These are phyloP conservation scores for Starmerella lactis-condensi DNA, from an alignment of 805 yeast species.

Conservation along the genomic window DNA sequence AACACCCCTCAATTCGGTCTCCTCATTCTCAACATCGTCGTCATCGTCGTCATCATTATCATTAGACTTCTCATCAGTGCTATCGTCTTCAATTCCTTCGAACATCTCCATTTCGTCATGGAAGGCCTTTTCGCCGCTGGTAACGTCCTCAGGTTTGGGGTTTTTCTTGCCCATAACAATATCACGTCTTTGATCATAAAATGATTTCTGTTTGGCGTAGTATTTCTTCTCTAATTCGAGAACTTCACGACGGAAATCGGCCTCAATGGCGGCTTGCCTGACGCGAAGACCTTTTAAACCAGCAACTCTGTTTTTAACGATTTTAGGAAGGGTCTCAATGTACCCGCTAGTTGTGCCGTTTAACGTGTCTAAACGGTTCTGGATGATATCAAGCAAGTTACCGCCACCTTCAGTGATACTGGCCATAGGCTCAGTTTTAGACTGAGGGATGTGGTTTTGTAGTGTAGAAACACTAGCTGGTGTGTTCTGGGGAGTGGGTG, in stretches of 20 bases:
- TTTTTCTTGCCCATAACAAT: slow-evolving; percentile 55
- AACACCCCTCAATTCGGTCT: slow-evolving; percentile 44
- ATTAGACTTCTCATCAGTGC: slow-evolving; percentile 26
- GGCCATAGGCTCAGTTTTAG: slow-evolving; percentile 20
- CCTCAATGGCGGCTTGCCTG: slow-evolving; percentile 65
- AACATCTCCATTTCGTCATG: slow-evolving; percentile 32
- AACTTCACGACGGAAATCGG: slow-evolving; percentile 77
- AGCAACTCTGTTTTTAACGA: slow-evolving; percentile 55
- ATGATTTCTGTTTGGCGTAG: slow-evolving; percentile 51
- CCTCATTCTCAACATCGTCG: slow-evolving; percentile 24
- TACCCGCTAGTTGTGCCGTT: slow-evolving; percentile 82
- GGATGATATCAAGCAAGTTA: slow-evolving; percentile 66
- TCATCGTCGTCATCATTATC: slow-evolving; percentile 25
- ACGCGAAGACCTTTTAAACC: slow-evolving; percentile 71
- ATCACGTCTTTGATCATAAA: slow-evolving; percentile 52
- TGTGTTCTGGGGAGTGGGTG: slow-evolving; percentile 98
- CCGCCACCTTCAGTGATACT: slow-evolving; percentile 63
- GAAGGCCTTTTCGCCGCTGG: slow-evolving; percentile 55
- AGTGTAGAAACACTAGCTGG: slow-evolving; percentile 73
- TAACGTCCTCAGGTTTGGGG: slow-evolving; percentile 64
- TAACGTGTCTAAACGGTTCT: slow-evolving; percentile 67
- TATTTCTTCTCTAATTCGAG: slow-evolving; percentile 71
- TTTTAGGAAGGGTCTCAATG: slow-evolving; percentile 52
- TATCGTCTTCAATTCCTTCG: slow-evolving; percentile 29
- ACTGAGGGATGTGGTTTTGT: slow-evolving; percentile 22